These are phyloP conservation scores for Sordaria brevicollis DNA, from an alignment of 495 filamentous ascomycete species.

Conservation along the genomic window DNA sequence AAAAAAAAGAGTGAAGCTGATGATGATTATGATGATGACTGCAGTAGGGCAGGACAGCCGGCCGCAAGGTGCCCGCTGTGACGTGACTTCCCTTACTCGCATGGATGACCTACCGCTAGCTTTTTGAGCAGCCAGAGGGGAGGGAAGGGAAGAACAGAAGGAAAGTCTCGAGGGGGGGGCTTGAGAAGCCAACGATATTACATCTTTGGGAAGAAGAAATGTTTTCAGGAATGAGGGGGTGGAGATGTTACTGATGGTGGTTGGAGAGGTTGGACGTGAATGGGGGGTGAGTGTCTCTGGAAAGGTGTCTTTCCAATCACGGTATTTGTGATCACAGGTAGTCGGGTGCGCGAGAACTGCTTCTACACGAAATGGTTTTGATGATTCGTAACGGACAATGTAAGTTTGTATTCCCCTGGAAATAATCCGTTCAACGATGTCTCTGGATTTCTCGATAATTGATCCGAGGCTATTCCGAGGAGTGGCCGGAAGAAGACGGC, in stretches of 20 bases:
- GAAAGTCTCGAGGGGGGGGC: neutral
- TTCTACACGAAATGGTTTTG: too few relatives aligned
- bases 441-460: too few relatives aligned
- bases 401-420: too few relatives aligned
- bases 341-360: too few relatives aligned
- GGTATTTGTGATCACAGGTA: neutral
- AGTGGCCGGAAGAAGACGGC: neutral
- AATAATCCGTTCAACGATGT: too few relatives aligned
- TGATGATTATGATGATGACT: neutral
- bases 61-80: neutral
- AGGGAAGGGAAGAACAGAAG: neutral
- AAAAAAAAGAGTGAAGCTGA: neutral
- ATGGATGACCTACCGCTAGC: neutral
- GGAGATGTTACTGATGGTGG: neutral
- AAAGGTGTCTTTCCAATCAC: neutral
- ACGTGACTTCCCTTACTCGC: neutral
- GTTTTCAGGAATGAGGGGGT: neutral
- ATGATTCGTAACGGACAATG: too few relatives aligned
- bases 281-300: neutral
- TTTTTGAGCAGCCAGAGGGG: neutral
- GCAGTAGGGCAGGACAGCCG: neutral
- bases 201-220: neutral
- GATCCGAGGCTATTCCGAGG: neutral
- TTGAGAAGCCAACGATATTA: neutral
- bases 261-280: neutral